Base-by-base conservation (phyloP, 345 rosid species). In the Lepidium didymum region DNA sequence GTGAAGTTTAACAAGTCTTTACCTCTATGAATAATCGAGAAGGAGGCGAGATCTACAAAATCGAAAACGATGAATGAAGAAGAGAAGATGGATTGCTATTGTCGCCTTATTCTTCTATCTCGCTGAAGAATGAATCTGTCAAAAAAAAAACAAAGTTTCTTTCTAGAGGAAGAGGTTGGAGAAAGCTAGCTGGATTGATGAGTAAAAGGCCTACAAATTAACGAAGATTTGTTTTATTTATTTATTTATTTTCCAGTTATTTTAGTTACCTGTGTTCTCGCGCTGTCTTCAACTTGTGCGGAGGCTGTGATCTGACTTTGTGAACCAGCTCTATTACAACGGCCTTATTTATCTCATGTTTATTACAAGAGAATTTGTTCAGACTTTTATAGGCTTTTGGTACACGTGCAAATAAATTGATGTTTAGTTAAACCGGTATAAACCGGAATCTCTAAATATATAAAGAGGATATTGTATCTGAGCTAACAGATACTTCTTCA, bases 181-280 rank as follows among this genome's bases (percentile, higher is more conserved):
- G 33, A 36, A 19, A 41, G 56, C 68, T 49, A 63, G 68, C 56
- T 63, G 68, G 68, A 63, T 49, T 63, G 68, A 63, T 59, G 51
- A 41, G 64, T 42, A 59, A 43, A 43, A 60, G 51, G 65, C 52
- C 65, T 60, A 60, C 31, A 63, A 63, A 47, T 63, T 63, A 35
- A 47, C 68, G 56, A 47, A 13, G 57, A 36, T 49, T 63, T 63
- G 45, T 35, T 63, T 63, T 62, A 4, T 34, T 56, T 55, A n/a
- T 40, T 41, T 40, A 4, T 61, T 18, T 11, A 6, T 18, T 34
- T 56, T 37, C 31, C 14, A 36, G 43, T 56, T 36, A 35, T 10
- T 12, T 21, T 49, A 10, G 3, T 62, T 62, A 15, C 37, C 33
- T 65, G 69, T 23, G 45, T 51, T 65, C 43, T 34, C 34, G 56